A percentile compares a stretch with the other conserved stretches of the same genome.
Evolutionary conservation across 2,329 filamentous ascomycete species (phyloP).

Genomic region (Aspergillus flavus): DNA sequence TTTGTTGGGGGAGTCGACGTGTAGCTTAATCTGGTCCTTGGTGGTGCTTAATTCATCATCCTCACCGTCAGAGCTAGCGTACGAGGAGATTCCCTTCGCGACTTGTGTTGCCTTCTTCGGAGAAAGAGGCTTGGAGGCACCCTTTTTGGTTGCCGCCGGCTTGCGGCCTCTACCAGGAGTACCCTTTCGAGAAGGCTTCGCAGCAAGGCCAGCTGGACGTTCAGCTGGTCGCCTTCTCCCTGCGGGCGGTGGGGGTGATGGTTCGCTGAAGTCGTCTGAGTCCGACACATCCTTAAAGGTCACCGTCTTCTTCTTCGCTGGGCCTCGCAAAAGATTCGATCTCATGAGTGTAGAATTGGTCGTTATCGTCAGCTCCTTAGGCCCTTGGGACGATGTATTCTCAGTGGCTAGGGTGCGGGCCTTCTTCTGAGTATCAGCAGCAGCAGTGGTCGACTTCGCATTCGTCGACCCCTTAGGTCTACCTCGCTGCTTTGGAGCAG

Average conservation of each 20-base stretch:
- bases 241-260: constrained; percentile 23
- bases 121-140: constrained; percentile 43
- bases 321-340: constrained; percentile 34
- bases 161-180: constrained; percentile 33
- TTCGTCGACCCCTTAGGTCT: constrained; percentile 31
- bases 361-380: constrained; percentile 30
- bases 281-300: constrained; percentile 49
- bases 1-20: constrained; percentile 40
- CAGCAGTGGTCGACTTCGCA: constrained; percentile 16
- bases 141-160: constrained; percentile 36
- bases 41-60: constrained; percentile 47
- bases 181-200: constrained; percentile 50
- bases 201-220: constrained; percentile 43
- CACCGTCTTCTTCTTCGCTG: constrained; percentile 48
- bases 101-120: constrained; percentile 54
- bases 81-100: constrained; percentile 41
- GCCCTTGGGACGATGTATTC: constrained; percentile 15
- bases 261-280: constrained; percentile 41
- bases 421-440: constrained; percentile 16
- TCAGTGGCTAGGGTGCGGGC: constrained; percentile 8
- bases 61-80: constrained; percentile 42
- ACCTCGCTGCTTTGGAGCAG: constrained; percentile 30
- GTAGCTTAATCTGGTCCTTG: constrained; percentile 37
- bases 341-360: constrained; percentile 33
- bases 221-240: constrained; percentile 27